Conservation (phyloP, 179 eudicot genomes). For the Sideroxylon spinosum region DNA sequence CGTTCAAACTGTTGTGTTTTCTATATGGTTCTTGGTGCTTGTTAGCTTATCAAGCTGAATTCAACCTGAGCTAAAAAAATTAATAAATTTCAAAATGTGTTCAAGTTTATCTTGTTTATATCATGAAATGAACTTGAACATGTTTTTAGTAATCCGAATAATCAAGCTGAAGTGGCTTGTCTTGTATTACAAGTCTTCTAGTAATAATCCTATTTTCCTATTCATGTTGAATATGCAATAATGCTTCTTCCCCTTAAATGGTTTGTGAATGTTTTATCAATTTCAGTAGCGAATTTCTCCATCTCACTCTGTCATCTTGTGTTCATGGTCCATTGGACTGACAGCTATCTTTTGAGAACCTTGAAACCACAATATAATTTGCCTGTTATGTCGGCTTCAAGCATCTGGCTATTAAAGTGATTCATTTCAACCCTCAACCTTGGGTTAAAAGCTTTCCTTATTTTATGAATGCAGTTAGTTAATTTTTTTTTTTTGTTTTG, state of each 20-base stretch:
- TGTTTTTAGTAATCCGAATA: too few species aligned
- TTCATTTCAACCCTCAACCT: neutral
- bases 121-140: too few species aligned
- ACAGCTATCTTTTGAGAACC: neutral
- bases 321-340: neutral
- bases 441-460: neutral
- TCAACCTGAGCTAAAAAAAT: too few species aligned
- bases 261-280: neutral
- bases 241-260: neutral
- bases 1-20: too few species aligned
- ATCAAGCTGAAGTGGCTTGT: too few species aligned
- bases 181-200: too few species aligned
- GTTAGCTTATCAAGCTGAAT: too few species aligned
- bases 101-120: too few species aligned
- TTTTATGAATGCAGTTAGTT: too few species aligned
- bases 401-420: neutral
- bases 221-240: neutral
- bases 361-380: neutral
- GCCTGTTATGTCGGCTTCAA: neutral
- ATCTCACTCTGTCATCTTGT: neutral
- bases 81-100: too few species aligned
- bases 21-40: too few species aligned
- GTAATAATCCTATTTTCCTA: neutral
- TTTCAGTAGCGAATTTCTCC: neutral
- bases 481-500: neutral